phyloP scores from a whole-genome alignment of 2,329 filamentous ascomycete genomes.

The Penicillium sp. region DNA sequence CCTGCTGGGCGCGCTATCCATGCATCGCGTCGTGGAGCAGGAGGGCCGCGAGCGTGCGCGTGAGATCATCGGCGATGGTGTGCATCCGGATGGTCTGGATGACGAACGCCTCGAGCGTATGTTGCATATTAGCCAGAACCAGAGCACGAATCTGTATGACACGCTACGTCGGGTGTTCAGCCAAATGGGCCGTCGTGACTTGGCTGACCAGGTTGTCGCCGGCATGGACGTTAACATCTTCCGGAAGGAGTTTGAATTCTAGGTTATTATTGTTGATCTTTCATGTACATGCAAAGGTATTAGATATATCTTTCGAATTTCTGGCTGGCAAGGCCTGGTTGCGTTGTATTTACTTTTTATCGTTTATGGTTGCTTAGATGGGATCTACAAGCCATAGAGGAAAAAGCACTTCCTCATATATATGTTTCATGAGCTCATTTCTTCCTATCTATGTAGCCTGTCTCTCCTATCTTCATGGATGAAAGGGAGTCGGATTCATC shows the following conservation, averaged over 20 bases:
- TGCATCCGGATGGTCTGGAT: slow-evolving; percentile 45
- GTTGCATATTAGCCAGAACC: slow-evolving; percentile 77
- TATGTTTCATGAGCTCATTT: not conserved
- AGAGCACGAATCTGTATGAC: slow-evolving; percentile 95
- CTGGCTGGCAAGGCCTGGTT: slow-evolving; percentile 2
- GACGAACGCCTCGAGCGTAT: slow-evolving; percentile 81
- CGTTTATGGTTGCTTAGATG: slow-evolving; percentile 4
- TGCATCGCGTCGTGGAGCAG: slow-evolving; percentile 92
- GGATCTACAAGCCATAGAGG: not conserved
- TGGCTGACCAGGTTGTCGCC: slow-evolving; percentile 81
- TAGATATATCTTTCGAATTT: not conserved
- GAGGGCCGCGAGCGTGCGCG: slow-evolving; percentile 79
- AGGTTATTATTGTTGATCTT: slow-evolving; percentile 9
- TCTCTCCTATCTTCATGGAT: not conserved
- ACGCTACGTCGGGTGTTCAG: slow-evolving; percentile 92
- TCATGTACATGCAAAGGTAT: not conserved
- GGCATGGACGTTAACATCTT: slow-evolving; percentile 91
- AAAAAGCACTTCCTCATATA: not conserved
- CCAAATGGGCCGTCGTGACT: slow-evolving; percentile 86
- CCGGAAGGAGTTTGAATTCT: slow-evolving; percentile 88
- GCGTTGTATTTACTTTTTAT: slow-evolving; percentile 13
- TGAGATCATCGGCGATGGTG: slow-evolving; percentile 69
- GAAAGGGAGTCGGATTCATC: slow-evolving; percentile 17
- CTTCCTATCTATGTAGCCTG: not conserved
- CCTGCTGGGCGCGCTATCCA: slow-evolving; percentile 83